Evolutionary conservation across 495 filamentous ascomycete species (phyloP), one percentile per base, ranked within the genome.

Genomic region (Apiosordaria backusii): DNA sequence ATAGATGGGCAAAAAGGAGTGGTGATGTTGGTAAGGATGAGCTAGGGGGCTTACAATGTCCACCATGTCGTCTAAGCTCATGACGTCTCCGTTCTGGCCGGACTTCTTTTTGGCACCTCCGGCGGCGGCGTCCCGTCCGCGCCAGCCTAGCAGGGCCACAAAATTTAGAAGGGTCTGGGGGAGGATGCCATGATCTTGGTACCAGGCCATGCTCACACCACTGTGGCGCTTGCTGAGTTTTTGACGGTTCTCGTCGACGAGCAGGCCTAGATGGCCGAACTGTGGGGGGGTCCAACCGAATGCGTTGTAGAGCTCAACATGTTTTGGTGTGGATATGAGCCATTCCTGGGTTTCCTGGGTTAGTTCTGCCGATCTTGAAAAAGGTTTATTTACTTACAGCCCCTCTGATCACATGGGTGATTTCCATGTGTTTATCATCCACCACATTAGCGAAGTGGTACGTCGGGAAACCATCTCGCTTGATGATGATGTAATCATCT

Each of bases 361-460:
- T n/a, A 24, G 15, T 7, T 0, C 16, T 23, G 18, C 4, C 57
- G 16, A 24, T 21, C 40, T 4, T 2, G 18, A 13, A 1, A 21
- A 25, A 1, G 9, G 4, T 19, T 45, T 19, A 7, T 23, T 5
- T 2, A 68, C 88, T 74, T 77, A 91, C 92, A 7, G 88, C 85
- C 60, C 92, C 95, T 52, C 95, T 86, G 61, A 98, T 90, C 24
- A 99, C 96, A 78, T 97, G 93, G 4, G 92, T 98, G 72, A 99
- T 96, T 61, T 90, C 76, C 95, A 99, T 99, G 60, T 85, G 78
- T 73, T 96, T 91, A 75, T 99, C 95, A 75, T 99, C 95, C 22
- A 99, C 89, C 24, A 99, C 93, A 76, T 97, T 98, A 4, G 95
- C 95, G 62, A 99, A 87, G 75, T 98, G 95, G 72, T 99, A 99